Percentiles rank a stretch among this genome's conserved stretches.
phyloP scores from a whole-genome alignment of 352 stramenopile genomes.

The Globisporangium heterothallicum region DNA sequence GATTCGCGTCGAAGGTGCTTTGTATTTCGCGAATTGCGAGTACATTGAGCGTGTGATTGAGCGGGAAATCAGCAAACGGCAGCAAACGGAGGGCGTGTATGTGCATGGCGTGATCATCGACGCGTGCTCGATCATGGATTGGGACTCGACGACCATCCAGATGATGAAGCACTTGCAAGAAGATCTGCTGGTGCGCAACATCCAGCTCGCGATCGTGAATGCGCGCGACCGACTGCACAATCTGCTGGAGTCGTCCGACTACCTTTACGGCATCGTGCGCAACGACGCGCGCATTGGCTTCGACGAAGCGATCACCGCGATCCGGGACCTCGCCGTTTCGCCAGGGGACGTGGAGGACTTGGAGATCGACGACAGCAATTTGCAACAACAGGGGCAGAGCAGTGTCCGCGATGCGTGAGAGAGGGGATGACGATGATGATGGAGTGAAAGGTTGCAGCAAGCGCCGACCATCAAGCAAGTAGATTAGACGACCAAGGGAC shows the following conservation, averaged over 20 bases:
- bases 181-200: conserved; percentile 45
- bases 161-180: conserved; percentile 80
- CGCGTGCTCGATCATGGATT: conserved; percentile 75
- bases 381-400: background rate
- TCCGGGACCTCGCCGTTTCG: conserved; percentile 23
- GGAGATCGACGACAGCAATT: conserved; percentile 5
- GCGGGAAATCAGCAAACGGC: conserved; percentile 36
- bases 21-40: conserved; percentile 67
- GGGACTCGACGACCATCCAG: conserved; percentile 81
- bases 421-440: too few species aligned
- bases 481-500: too few species aligned
- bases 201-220: conserved; percentile 76
- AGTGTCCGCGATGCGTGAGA: too few species aligned
- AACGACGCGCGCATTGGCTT: conserved; percentile 61
- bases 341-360: conserved; percentile 1
- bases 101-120: conserved; percentile 68
- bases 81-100: conserved; percentile 31
- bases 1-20: conserved; percentile 44
- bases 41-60: conserved; percentile 47
- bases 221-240: conserved; percentile 58
- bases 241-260: conserved; percentile 58
- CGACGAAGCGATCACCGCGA: conserved; percentile 53
- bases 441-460: too few species aligned
- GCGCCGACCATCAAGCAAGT: too few species aligned
- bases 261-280: conserved; percentile 55